Evolutionary conservation across 345 rosid genomes (phyloP), one percentile per base, ranked within the genome.

Genomic region (Atalantia buxifolia): DNA sequence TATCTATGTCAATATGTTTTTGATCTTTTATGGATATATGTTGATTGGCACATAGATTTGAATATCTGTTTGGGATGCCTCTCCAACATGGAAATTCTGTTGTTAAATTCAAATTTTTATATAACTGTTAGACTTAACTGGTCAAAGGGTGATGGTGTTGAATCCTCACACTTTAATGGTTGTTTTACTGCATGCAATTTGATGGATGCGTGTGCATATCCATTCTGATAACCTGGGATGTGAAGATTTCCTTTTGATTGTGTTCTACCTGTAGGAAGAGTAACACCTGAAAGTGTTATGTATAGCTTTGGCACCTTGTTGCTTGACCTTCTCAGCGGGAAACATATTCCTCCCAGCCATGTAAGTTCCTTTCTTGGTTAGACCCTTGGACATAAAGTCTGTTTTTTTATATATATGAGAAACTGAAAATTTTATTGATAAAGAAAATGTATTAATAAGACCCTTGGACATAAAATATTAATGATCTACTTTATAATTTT

Each of bases 291-390:
- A 88, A 93, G 98, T 85, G 98, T 93, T 27, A 91, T 87, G 69
- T 93, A 93, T 82, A 95, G 98, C 84, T 95, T 93, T 74, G 98
- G 98, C 77, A 93, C 91, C 76, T 92, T 95, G 71, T 86, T 95
- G 87, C 83, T 95, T 77, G 98, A 95, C 82, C 98, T 95, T 83
- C 92, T 95, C 56, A 92, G 97, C 45, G 98, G 98, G 80, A 94
- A 92, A 81, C 98, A 94, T 87, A 94, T 94, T 86, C 95, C 98
- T 86, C 98, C 97, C 8, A 88, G 98, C 85, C 98, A 92, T 80
- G 98, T 95, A 85, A 90, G 92, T 85, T 70, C 56, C 78, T 21
- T 71, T n/a, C 72, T 72, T 53, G 24, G 6, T 30, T 53, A 69
- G 45, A 59, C 63, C 33, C 13, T 33, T 75, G 31, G 33, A 66